Evolutionary conservation across 306 rosid genomes (phyloP), one percentile per base, ranked within the genome.

Genomic region (Citrullus mucosospermus): DNA sequence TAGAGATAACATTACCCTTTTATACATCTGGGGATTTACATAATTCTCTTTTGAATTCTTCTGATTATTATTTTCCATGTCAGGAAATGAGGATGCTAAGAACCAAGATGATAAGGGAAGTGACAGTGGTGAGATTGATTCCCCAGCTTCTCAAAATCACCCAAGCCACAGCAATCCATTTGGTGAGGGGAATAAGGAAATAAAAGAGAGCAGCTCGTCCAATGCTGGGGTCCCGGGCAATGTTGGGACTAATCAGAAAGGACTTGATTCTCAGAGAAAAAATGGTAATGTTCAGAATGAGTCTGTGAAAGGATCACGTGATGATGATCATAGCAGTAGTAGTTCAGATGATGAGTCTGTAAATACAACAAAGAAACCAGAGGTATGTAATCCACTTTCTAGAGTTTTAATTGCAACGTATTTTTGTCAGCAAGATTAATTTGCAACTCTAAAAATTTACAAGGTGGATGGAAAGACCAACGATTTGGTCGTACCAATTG

Each of bases 41-140:
- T 77, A 83, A 51, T 28, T 75, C 74, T 68, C 28, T 30, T 78
- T 22, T 25, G 58, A 7, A 25, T 70, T 44, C 4, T 44, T 77
- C 67, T 38, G 28, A 22, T 5, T 67, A 80, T 73, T 79, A 71
- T 87, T 85, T n/a, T 55, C 78, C 58, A 44, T 93, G 80, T 32
- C 81, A 94, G 98, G 89, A 72, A 86, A 78, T 63, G 90, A 87
- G 77, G 90, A 83, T 53, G 76, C 81, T 84, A 89, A 87, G 84
- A 83, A 82, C 46, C 84, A 41, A 82, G 89, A 87, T 78, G 93
- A 81, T 81, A 86, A 84, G 81, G 89, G 85, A 63, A 88, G 89
- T 80, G 97, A 86, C 81, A 85, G 88, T 20, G 85, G 93, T 17
- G 90, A 85, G 77, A 73, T 80, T 55, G 44, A 51, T 80, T 90